Evolutionary conservation across 2,329 filamentous ascomycete genomes (phyloP), one percentile per base, ranked within the genome.

Genomic region (Curvularia verruculosa): DNA sequence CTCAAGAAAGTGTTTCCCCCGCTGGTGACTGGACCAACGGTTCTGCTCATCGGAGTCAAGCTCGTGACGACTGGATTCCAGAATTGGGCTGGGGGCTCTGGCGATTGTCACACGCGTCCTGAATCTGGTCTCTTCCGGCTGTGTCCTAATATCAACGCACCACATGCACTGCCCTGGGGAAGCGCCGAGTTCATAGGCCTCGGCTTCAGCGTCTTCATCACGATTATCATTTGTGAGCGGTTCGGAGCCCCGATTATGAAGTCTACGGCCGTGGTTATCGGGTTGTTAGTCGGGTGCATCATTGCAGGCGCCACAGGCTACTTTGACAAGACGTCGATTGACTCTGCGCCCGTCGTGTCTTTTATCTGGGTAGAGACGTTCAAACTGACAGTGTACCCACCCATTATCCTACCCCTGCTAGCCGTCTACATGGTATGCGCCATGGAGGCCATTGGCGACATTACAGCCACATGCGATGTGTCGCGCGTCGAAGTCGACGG

Each of bases 221-320:
- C 88, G 26, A 94, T 95, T 70, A 88, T 95, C 58, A 72, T 94
- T 12, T 91, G 89, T 72, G 91, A 95, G 75, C 85, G 90, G 10
- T 92, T 93, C 66, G 91, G 91, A 1, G 84, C 89, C 0, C 91
- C 91, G 0, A 89, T 95, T 63, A 93, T 95, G 89, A 93, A 93
- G 72, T 90, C 87, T 2, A 89, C 86, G 7, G 87, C 88, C 13
- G 90, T 94, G 29, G 85, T 93, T 40, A 81, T 92, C 54, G 90
- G 91, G 13, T 81, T 93, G 5, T 82, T 92, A 0, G 82, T 88
- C 1, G 91, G 91, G 44, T 93, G 90, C 76, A 89, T 92, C 67
- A 89, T 95, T 59, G 90, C 89, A 10, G 90, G 83, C 0, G 90
- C 90, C 1, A 87, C 84, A 49, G 90, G 90, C 28, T 95, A 94